These are phyloP conservation scores for Toxoplasma gondii DNA, from an alignment of 169 alveolate genomes.

Conservation along the genomic window DNA sequence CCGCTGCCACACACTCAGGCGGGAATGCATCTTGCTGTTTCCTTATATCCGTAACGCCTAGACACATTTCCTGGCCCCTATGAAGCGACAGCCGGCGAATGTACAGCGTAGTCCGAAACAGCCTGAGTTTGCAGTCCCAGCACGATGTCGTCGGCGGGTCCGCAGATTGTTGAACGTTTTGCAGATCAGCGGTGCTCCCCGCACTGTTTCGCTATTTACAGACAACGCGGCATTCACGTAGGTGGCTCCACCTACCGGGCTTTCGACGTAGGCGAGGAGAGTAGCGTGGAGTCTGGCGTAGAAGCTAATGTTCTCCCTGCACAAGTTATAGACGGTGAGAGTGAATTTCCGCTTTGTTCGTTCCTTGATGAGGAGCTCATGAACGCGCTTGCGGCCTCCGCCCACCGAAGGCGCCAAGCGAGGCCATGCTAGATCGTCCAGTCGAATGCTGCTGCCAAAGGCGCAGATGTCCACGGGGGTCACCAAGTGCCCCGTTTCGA, in stretches of 20 bases:
- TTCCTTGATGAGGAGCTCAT: slow-evolving; percentile 61
- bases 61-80: too few relatives aligned
- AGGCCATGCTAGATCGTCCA: slow-evolving; percentile 47
- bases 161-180: too few relatives aligned
- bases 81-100: too few relatives aligned
- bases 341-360: slow-evolving; percentile 61
- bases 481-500: slow-evolving; percentile 38
- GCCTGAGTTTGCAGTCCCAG: too few relatives aligned
- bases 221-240: background rate
- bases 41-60: too few relatives aligned
- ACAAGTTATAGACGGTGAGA: slow-evolving; percentile 41
- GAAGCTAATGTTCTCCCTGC: slow-evolving; percentile 54
- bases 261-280: slow-evolving; percentile 42
- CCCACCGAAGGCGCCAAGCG: slow-evolving; percentile 26
- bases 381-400: slow-evolving; percentile 35
- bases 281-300: slow-evolving; percentile 57
- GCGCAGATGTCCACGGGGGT: slow-evolving; percentile 51
- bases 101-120: too few relatives aligned
- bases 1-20: too few relatives aligned
- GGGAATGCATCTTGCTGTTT: too few relatives aligned
- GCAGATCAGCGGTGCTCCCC: too few relatives aligned
- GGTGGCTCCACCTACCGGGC: background rate
- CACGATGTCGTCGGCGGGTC: too few relatives aligned
- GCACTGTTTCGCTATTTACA: too few relatives aligned
- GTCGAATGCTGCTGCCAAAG: slow-evolving; percentile 29